Base-by-base conservation (phyloP, 2,329 filamentous ascomycete genomes). In the Phoma sp. region DNA sequence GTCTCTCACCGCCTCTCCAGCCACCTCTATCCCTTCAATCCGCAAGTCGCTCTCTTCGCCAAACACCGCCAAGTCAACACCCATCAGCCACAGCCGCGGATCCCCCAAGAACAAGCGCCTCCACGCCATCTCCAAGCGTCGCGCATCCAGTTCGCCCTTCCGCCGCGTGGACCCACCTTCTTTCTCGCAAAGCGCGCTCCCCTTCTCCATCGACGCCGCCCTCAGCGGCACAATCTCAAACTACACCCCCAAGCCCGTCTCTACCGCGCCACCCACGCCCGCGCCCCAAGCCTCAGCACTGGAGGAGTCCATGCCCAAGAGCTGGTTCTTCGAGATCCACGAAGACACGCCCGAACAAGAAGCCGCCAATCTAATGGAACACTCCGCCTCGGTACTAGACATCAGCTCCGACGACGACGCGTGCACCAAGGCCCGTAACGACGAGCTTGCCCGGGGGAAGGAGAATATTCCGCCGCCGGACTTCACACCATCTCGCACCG, bases 271-370 rank as follows among this genome's bases (percentile, higher is more conserved):
- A n/a, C 61, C 73, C 53, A 61, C 69, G 34, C 83, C 29, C 11
- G 40, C 59, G 80, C 83, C 47, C 32, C 59, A 53, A 42, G 58
- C 55, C 26, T 62, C 65, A 3, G 38, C 64, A 6, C 51, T 72
- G 29, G 84, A 89, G 69, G 82, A 85, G 28, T 83, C 83, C 53
- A 77, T 80, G 77, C 78, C 81, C 18, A 83, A 81, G 53, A 72
- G 74, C 54, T 97, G 92, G 93, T 89, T 89, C 79, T 98, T 99
- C 71, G 90, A 93, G 54, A 98, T 99, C 68, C 88, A 97, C 72
- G 91, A 96, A 72, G 93, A 99, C 74, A 92, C 91, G 0, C 85
- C 89, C 7, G 91, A 96, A 72, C 90, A 97, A 71, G 89, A 96
- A 71, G 90, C 95, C 76, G 91, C 92, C 66, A 97, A 96, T 68